phyloP scores from a whole-genome alignment of 352 stramenopile genomes.

The Globisporangium polare region DNA sequence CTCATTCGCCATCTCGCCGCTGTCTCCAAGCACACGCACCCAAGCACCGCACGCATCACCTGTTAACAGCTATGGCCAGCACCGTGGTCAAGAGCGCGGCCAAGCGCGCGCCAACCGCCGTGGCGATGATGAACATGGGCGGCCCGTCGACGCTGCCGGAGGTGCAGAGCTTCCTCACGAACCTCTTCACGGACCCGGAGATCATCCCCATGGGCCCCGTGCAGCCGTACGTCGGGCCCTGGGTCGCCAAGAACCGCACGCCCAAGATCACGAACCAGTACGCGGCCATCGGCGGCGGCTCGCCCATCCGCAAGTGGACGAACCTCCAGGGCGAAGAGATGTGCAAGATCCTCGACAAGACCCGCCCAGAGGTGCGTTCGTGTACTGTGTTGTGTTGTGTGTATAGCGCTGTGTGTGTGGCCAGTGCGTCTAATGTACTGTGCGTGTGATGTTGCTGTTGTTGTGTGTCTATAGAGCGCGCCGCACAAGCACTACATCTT shows the following conservation, averaged over 20 bases:
- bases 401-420: neutral
- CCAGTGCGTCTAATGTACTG: neutral
- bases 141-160: constrained; percentile 93
- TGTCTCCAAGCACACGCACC: neutral
- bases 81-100: constrained; percentile 32
- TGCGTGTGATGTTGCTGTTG: neutral
- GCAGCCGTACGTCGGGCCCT: constrained; percentile 81
- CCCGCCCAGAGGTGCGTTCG: constrained; percentile 64
- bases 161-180: constrained; percentile 97
- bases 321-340: constrained; percentile 93
- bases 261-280: constrained; percentile 96
- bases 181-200: constrained; percentile 98
- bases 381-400: constrained; percentile 4
- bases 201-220: constrained; percentile 96
- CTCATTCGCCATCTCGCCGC: neutral
- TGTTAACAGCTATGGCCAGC: neutral
- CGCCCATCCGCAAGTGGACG: constrained; percentile 97
- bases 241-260: constrained; percentile 83
- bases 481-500: constrained; percentile 96
- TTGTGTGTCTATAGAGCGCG: constrained; percentile 36
- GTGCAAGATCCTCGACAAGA: constrained; percentile 86
- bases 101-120: constrained; percentile 46
- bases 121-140: constrained; percentile 97
- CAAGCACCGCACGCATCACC: neutral
- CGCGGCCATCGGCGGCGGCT: constrained; percentile 95